These are phyloP conservation scores for Grifola frondosa DNA, from an alignment of 1,284 basidiomycete genomes.

Conservation along the genomic window DNA sequence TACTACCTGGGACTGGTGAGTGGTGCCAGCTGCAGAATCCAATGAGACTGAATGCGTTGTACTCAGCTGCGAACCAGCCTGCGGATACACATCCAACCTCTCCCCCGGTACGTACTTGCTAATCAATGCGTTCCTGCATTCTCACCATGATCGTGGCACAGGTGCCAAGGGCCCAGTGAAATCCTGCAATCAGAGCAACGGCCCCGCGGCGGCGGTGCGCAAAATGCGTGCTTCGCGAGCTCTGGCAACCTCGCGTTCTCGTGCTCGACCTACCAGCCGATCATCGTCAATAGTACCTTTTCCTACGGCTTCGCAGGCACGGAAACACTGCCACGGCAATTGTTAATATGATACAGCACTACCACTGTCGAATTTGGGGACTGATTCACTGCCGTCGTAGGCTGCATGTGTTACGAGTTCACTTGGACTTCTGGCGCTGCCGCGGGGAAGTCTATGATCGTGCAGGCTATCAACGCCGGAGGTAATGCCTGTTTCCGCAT, in stretches of 20 bases:
- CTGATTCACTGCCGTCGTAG: neutral
- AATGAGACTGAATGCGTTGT: neutral
- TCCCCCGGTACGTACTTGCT: slow-evolving; percentile 5
- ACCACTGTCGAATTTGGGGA: no score
- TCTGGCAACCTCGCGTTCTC: slow-evolving; percentile 20
- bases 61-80: slow-evolving; percentile 21
- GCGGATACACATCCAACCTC: slow-evolving; percentile 19
- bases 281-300: slow-evolving; percentile 23
- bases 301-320: slow-evolving; percentile 25
- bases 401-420: slow-evolving; percentile 26
- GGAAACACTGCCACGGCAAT: slow-evolving; percentile 20
- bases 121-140: neutral
- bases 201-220: slow-evolving; percentile 15
- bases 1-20: slow-evolving; percentile 21
- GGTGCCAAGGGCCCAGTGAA: slow-evolving; percentile 19
- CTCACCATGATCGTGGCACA: no score
- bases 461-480: slow-evolving; percentile 26
- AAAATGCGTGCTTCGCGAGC: slow-evolving; percentile 23
- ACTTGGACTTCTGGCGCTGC: slow-evolving; percentile 23
- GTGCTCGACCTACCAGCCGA: slow-evolving; percentile 23
- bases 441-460: slow-evolving; percentile 23
- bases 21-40: neutral
- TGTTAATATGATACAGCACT: slow-evolving; percentile 13
- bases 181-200: slow-evolving; percentile 19
- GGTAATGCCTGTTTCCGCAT: neutral